Conservation (phyloP, 2,329 filamentous ascomycete species). For the Xylariales sp. region DNA sequence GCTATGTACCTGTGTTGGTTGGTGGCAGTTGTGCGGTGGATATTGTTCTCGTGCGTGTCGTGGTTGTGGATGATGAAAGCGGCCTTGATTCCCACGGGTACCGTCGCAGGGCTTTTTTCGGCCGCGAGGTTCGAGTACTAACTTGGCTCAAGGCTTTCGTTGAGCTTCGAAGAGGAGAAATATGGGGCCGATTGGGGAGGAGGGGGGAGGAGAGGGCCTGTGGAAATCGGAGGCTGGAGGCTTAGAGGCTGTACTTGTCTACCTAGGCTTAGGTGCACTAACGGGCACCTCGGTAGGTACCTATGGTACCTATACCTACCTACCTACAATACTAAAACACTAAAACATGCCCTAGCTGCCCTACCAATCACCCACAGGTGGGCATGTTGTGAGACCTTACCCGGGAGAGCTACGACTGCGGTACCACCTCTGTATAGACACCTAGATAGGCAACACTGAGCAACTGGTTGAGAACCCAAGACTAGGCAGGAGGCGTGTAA, state of each 20-base stretch:
- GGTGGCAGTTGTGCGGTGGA: conserved; percentile 33
- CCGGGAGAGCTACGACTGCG: not conserved
- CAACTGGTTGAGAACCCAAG: too few species aligned
- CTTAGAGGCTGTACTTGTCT: not conserved
- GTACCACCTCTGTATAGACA: too few species aligned
- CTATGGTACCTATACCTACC: not conserved
- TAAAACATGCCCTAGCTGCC: too few species aligned
- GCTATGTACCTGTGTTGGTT: conserved; percentile 31
- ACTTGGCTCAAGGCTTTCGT: conserved; percentile 23
- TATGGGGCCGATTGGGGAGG: conserved; percentile 20
- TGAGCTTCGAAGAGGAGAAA: conserved; percentile 38
- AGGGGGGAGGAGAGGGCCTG: not conserved
- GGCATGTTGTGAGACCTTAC: too few species aligned
- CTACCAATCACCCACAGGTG: too few species aligned
- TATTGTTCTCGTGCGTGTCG: conserved; percentile 31
- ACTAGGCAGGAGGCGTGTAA: too few species aligned
- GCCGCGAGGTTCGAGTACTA: conserved; percentile 30
- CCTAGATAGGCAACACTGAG: too few species aligned
- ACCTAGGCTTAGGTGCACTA: not conserved
- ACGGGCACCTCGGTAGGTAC: not conserved
- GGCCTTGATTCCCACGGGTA: conserved; percentile 38
- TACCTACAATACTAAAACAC: too few species aligned
- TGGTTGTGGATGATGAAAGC: conserved; percentile 49
- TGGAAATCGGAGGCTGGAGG: not conserved
- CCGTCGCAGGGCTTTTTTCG: conserved; percentile 30